Base-by-base conservation (phyloP, 257 asterid genomes). In the Ilex asprella region DNA sequence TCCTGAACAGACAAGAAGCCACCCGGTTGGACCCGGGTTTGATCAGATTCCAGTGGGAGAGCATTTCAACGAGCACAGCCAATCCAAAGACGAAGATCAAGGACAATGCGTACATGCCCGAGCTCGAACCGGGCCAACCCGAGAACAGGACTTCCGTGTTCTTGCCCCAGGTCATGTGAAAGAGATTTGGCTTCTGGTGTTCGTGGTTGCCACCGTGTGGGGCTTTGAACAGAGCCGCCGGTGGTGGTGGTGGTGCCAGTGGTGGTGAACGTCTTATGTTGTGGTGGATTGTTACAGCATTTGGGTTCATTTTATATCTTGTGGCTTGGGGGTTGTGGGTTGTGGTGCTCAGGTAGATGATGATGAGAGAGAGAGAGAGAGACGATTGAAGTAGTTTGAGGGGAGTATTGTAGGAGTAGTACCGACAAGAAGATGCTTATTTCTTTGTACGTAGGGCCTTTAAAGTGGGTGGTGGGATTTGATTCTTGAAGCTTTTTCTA, bases 21-120 rank as follows among this genome's bases (percentile, higher is more conserved):
- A 21, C 73, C 65, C 95, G 82, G 49, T 67, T 73, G n/a, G 86
- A 56, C 5, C 82, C 94, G 16, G 91, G 83, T 65, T 78, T 81
- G 53, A 76, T 84, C 16, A 86, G 49, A 41, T 79, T 74, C 63
- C 84, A 74, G 58, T 68, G 81, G 2, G 86, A 59, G 10, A 88
- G 68, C 10, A 78, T 74, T 80, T 88, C 92, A 2, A 70, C 89
- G 1, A 82, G 67, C 16, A 84, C 59, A 54, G 95, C 94, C 71
- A 84, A 55, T 57, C 58, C 59, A 66, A 83, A 84, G 29, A 84
- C 94, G 1, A 84, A 59, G 15, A 84, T 67, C 53, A 89, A 53
- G 12, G 86, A 75, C 63, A 89, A 64, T 2, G 74, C 89, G 31
- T 89, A 89, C 95, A 89, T 86, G 60, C 81, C 86, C 64, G 79